Evolutionary conservation across 2,329 filamentous ascomycete species (phyloP).

Genomic region (Trichothecium sympodiale): DNA sequence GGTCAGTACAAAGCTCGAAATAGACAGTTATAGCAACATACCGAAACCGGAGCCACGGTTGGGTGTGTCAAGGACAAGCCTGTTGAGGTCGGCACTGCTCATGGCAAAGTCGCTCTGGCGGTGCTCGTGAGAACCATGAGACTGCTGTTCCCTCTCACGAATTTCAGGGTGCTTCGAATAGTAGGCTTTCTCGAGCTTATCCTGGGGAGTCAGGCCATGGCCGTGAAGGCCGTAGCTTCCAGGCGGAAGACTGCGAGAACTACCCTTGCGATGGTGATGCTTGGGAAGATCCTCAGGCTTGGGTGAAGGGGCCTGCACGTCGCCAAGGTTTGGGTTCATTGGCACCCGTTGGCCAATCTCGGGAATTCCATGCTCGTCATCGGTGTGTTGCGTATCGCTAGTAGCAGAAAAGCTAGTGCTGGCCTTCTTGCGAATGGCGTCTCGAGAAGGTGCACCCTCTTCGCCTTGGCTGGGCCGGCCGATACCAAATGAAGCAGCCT

Average conservation of each 20-base stretch:
- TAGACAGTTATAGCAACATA: constrained; percentile 20
- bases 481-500: constrained; percentile 75
- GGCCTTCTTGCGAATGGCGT: constrained; percentile 53
- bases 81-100: constrained; percentile 84
- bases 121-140: constrained; percentile 16
- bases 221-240: constrained; percentile 91
- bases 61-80: constrained; percentile 67
- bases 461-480: constrained; percentile 50
- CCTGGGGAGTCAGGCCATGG: constrained; percentile 63
- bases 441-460: constrained; percentile 30
- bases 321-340: constrained; percentile 84
- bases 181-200: constrained; percentile 85
- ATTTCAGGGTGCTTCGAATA: constrained; percentile 86
- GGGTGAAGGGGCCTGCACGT: constrained; percentile 90
- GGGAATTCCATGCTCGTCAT: constrained; percentile 80
- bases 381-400: constrained; percentile 35
- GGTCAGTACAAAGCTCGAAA: not conserved
- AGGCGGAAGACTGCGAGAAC: constrained; percentile 60
- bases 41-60: constrained; percentile 39
- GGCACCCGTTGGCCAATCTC: constrained; percentile 88
- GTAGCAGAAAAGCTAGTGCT: constrained; percentile 45
- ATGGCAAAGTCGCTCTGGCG: constrained; percentile 64
- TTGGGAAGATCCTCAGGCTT: constrained; percentile 41
- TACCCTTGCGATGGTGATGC: constrained; percentile 60
- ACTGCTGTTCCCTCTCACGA: constrained; percentile 55